These are phyloP conservation scores for Lolium multiflorum DNA, from an alignment of 176 grass and related monocot species.

Conservation along the genomic window DNA sequence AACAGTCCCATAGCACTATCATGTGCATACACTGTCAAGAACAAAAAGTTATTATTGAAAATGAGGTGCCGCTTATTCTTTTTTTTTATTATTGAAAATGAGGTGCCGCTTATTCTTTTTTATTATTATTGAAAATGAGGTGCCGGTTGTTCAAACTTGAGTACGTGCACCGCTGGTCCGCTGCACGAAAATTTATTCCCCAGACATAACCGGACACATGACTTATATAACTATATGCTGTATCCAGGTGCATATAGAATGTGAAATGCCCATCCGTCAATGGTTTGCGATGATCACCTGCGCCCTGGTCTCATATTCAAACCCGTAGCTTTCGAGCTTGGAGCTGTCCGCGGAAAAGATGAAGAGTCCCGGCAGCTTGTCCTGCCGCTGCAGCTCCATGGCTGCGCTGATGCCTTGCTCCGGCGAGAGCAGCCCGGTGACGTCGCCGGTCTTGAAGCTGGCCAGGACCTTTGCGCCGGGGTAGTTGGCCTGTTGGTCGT, in stretches of 20 bases:
- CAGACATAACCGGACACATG: neutral
- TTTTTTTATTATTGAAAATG: neutral
- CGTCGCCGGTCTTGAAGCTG: neutral
- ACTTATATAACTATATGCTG: no score
- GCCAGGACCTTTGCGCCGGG: neutral
- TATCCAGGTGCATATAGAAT: neutral
- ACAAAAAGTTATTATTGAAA: no score
- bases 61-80: no score
- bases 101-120: neutral
- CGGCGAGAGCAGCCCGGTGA: conserved; percentile 4
- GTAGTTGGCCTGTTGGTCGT: neutral
- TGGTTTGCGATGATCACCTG: neutral
- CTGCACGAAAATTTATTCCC: neutral
- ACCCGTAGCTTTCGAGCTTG: neutral
- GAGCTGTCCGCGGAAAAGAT: neutral
- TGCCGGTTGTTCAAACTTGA: conserved; percentile 12
- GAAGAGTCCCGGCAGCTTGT: neutral
- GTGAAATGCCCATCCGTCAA: neutral
- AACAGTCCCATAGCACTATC: neutral
- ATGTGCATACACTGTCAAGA: neutral
- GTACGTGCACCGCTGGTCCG: no score
- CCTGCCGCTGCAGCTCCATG: neutral
- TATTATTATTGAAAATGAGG: conserved; percentile 32
- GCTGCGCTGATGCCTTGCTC: neutral
- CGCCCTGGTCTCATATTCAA: neutral